A percentile compares a stretch with the other conserved stretches of the same genome.
Evolutionary conservation across 352 stramenopile species (phyloP).

Genomic region (Pythium rhizo-oryzae): DNA sequence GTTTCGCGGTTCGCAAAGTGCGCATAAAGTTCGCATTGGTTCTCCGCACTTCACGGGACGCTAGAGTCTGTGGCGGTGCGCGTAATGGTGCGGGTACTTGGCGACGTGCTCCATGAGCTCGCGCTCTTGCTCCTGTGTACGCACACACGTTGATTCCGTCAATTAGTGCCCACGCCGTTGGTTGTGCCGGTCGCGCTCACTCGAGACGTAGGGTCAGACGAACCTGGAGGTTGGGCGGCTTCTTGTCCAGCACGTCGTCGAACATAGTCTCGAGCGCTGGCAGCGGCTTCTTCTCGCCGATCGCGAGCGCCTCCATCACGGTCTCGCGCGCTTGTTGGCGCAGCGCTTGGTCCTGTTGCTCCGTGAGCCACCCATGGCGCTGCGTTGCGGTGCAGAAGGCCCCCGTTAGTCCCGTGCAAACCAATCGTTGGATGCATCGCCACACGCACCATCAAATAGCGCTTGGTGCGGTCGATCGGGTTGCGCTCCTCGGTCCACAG

Average conservation of each 20-base stretch:
- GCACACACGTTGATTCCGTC: not conserved
- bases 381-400: conserved; percentile 17
- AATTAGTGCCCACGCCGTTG: too few species aligned
- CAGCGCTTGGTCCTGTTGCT: conserved; percentile 80
- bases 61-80: not conserved
- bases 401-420: not conserved
- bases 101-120: conserved; percentile 91
- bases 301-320: conserved; percentile 81
- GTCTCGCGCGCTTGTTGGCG: conserved; percentile 90
- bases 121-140: conserved; percentile 93
- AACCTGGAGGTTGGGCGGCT: conserved; percentile 92
- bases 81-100: conserved; percentile 94
- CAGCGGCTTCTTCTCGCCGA: conserved; percentile 90
- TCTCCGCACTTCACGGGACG: not conserved
- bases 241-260: conserved; percentile 97
- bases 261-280: conserved; percentile 95
- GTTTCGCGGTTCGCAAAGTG: conserved; percentile 1
- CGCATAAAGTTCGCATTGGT: conserved; percentile 2
- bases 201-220: too few species aligned
- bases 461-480: conserved; percentile 91
- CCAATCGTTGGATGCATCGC: too few species aligned
- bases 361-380: conserved; percentile 88
- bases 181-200: too few species aligned
- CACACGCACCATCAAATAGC: conserved; percentile 84
- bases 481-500: conserved; percentile 88